Base-by-base conservation (phyloP, 495 filamentous ascomycete species). In the Aspergillus biplanus region DNA sequence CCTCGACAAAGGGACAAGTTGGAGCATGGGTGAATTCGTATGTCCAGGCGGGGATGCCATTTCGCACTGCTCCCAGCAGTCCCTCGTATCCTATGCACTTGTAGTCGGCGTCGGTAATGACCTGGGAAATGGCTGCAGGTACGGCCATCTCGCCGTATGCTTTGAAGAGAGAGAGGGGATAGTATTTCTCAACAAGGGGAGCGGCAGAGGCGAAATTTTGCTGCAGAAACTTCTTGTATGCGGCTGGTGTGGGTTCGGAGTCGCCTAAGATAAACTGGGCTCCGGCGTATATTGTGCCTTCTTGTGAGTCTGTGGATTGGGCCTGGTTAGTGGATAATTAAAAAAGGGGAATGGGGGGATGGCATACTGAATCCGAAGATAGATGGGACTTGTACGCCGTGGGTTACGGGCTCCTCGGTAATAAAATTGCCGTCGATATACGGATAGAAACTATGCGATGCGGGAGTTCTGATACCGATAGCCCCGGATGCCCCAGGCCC, bases 1-100 rank as follows among this genome's bases (percentile, higher is more conserved):
- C 37, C 37, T 39, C 11, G 74, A 59, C 54, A 71, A 75, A 80
- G 0, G 66, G 18, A 39, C 76, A 79, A 37, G 66, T 72, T 4
- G 71, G 67, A n/a, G 52, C 59, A 49, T 77, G 75, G 12, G 58
- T 59, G 63, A 74, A 75, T 31, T 62, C 65, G 50, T 79, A 79
- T 13, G 68, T 71, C 69, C 71, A 78, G 7, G 46, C 21, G 39
- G 53, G 37, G 37, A 39, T 4, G 7, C 13, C 13, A 7, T 39
- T 39, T 7, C 37, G 37, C 1, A 13, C 37, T 11, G 69, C 68
- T 42, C 54, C 61, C 8, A 46, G 32, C 21, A 75, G 64, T 11
- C 64, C 70, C 52, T 70, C 63, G 55, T 69, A 73, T 21, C 70
- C 64, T 5, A 75, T 65, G 52, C 76, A 79, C 42, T 67, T 62